These are phyloP conservation scores for Nakaseomyces delphensis DNA, from an alignment of 1,139 yeast species.

Conservation along the genomic window DNA sequence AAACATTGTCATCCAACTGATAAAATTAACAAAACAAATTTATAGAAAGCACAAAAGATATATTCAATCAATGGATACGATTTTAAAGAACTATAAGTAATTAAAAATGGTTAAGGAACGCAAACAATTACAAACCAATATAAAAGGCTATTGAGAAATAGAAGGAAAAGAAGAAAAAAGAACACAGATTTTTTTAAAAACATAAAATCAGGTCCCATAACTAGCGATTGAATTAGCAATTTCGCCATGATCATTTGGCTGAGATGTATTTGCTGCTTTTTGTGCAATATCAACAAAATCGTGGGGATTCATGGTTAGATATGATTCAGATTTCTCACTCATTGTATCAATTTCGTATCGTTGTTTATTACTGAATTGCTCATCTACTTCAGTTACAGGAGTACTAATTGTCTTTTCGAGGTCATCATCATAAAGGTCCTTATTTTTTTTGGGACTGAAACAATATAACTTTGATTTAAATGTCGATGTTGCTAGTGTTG, in stretches of 20 bases:
- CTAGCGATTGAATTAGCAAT: too few relatives aligned
- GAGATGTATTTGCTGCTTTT: not conserved
- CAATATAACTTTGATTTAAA: slow-evolving; percentile 2
- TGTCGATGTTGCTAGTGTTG: slow-evolving; percentile 1
- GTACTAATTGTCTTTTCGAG: not conserved
- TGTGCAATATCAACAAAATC: not conserved
- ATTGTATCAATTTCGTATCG: not conserved
- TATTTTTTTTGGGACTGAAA: not conserved
- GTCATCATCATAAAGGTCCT: not conserved
- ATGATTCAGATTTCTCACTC: not conserved
- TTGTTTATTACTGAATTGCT: not conserved
- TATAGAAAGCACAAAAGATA: too few relatives aligned
- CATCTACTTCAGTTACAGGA: not conserved
- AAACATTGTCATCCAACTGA: too few relatives aligned
- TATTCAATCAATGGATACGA: too few relatives aligned
- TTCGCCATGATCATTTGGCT: not conserved
- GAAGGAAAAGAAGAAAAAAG: too few relatives aligned
- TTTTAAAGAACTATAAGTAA: too few relatives aligned
- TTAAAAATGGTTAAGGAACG: too few relatives aligned
- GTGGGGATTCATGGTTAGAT: not conserved
- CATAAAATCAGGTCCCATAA: not conserved
- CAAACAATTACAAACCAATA: too few relatives aligned
- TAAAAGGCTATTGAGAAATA: too few relatives aligned
- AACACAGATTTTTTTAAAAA: too few relatives aligned
- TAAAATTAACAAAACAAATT: too few relatives aligned